Percentiles rank a stretch among this genome's conserved stretches.
Evolutionary conservation across 345 rosid species (phyloP).

Genomic region (Eucalyptus virginea): DNA sequence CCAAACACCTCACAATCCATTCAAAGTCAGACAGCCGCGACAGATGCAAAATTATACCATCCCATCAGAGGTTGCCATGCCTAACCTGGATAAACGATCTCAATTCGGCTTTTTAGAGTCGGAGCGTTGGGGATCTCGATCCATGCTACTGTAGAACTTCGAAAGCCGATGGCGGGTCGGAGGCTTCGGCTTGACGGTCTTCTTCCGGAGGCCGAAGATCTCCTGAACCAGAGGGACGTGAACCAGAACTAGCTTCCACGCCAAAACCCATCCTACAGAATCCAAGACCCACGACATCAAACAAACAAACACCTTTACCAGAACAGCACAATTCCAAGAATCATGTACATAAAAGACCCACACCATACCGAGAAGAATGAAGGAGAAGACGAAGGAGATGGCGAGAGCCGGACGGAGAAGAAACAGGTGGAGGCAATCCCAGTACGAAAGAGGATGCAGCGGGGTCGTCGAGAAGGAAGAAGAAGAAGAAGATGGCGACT

Average conservation of each 20-base stretch:
- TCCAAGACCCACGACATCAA: background rate
- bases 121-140: slow-evolving; percentile 2
- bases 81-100: background rate
- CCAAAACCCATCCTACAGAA: slow-evolving; percentile 65
- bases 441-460: background rate
- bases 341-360: background rate
- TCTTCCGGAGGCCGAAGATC: slow-evolving; percentile 63
- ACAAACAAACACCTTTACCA: background rate
- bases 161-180: slow-evolving; percentile 29
- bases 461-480: background rate
- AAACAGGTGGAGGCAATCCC: slow-evolving; percentile 16
- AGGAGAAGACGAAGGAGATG: slow-evolving; percentile 37
- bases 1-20: background rate
- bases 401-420: slow-evolving; percentile 53
- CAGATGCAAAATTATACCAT: background rate
- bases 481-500: background rate
- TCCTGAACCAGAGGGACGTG: slow-evolving; percentile 88
- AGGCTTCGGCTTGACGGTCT: slow-evolving; percentile 39
- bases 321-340: background rate
- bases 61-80: background rate
- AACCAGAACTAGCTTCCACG: slow-evolving; percentile 82
- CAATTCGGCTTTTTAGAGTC: background rate
- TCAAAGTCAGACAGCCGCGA: background rate
- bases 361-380: slow-evolving; percentile 34
- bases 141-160: slow-evolving; percentile 33